Evolutionary conservation across 2,329 filamentous ascomycete genomes (phyloP), one percentile per base, ranked within the genome.

Genomic region (Ceratocystis harringtonii): DNA sequence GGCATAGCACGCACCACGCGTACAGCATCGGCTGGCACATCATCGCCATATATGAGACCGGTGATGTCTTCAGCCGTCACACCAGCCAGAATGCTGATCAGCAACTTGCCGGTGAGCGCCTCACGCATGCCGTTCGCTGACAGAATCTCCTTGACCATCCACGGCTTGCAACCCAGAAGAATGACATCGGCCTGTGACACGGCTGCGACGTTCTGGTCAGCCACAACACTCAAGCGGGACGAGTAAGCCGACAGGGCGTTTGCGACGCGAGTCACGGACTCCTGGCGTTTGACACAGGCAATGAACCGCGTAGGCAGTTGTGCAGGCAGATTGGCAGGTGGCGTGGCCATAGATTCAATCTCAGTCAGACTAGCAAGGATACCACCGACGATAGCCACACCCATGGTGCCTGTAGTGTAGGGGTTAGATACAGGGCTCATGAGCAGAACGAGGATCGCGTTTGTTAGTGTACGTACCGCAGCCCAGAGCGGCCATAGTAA

Each of bases 51-150:
- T 12, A 92, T 75, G 41, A 83, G 80, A 17, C 76, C 76, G 71
- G 86, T 81, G 68, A 95, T 84, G 71, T 91, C 84, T 61, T 82
- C 75, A 17, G 84, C 82, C 1, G 86, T 84, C 25, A 94, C 83
- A 66, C 91, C 91, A 3, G 89, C 89, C 68, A 88, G 84, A 70
- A 95, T 90, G 71, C 84, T 89, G 73, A 95, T 87, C 48, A 95
- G 78, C 4, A 95, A 80, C 75, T 95, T 95, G 55, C 88, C 89
- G 67, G 82, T 78, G 15, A 95, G 80, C 0, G 89, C 90, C 68
- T 86, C 81, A 62, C 79, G 78, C 77, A 95, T 88, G 60, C 87
- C 88, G 2, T 83, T 76, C 67, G 82, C 82, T 65, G 79, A 77
- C 1, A 95, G 80, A 57, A 95, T 81, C 15, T 84, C 83, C 66